Evolutionary conservation across 192 early-diverging fungal species (phyloP), one percentile per base, ranked within the genome.

Genomic region (Funneliformis geosporum): DNA sequence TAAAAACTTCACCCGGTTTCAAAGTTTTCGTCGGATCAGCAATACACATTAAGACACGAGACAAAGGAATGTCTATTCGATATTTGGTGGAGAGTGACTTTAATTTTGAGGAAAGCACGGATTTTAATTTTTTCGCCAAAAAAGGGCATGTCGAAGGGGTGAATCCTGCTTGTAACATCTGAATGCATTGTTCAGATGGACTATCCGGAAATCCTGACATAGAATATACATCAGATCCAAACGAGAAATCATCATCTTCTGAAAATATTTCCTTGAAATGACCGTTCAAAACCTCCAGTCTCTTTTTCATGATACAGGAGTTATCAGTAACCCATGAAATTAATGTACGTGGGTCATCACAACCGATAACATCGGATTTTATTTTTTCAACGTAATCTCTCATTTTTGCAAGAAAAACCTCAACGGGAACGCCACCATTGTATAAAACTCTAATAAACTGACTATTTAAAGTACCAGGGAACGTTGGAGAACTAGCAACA

Each of bases 141-240:
- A 60, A 83, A 0, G 82, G 42, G 74, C 82, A 83, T 12, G 68
- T 76, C 21, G 38, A 43, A 14, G 80, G 79, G 4, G 76, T 82
- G 69, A 85, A 85, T 9, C 84, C 84, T 40, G 84, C 71, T 60
- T 82, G 76, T 25, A 85, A 43, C 47, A 85, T 76, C 14, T 82
- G 73, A 2, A 85, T 47, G 7, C 70, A 46, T 4, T 25, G 27
- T 71, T 85, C 84, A 44, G 76, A 59, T 8, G 66, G 43, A 40
- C 10, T 44, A 14, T 55, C 50, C 7, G 84, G 84, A 2, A 65
- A 61, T 5, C 82, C 84, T 18, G 84, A 84, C 28, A 79, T 55
- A 5, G 66, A 18, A 65, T 70, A 47, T 40, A 21, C 25, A 25
- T 44, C 42, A 9, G n/a, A 73, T 16, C n/a, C 55, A 16, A 28